phyloP scores from a whole-genome alignment of 208 protist species.

The Wallacemonas sp. region DNA sequence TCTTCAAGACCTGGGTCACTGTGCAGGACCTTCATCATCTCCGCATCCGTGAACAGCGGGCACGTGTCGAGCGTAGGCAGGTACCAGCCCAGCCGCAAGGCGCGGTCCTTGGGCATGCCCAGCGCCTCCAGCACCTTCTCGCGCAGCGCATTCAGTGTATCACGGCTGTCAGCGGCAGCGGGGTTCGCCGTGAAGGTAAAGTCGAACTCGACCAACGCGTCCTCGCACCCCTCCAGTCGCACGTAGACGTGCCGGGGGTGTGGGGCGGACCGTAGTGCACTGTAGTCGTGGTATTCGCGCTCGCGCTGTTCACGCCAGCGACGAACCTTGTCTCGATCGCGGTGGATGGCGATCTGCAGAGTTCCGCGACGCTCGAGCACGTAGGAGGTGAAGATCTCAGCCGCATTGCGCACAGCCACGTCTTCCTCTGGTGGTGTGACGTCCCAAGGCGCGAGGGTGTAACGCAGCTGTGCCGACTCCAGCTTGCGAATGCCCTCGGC shows the following conservation, averaged over 20 bases:
- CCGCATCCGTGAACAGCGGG: constrained; percentile 64
- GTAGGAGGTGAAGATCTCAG: constrained; percentile 82
- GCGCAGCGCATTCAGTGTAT: constrained; percentile 44
- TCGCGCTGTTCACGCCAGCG: constrained; percentile 73
- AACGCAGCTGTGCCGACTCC: constrained; percentile 54
- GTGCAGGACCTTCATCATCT: constrained; percentile 78
- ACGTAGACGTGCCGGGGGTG: constrained; percentile 81
- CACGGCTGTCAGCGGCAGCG: constrained; percentile 11
- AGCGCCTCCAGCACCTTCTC: constrained; percentile 33
- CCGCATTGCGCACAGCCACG: constrained; percentile 63
- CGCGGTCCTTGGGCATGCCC: constrained; percentile 60
- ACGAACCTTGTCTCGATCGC: constrained; percentile 51
- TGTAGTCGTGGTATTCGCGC: constrained; percentile 72
- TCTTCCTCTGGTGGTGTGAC: constrained; percentile 76
- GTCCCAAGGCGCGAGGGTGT: constrained; percentile 81
- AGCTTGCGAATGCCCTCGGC: constrained; percentile 58
- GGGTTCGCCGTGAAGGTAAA: constrained; percentile 51
- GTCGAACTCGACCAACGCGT: constrained; percentile 84
- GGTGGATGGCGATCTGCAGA: constrained; percentile 52
- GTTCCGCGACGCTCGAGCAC: constrained; percentile 71
- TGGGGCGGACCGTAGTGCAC: constrained; percentile 40
- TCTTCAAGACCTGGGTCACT: constrained; percentile 83
- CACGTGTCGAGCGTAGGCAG: constrained; percentile 83
- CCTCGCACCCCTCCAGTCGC: constrained; percentile 84
- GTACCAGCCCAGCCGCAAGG: constrained; percentile 84